Base-by-base conservation (phyloP, 495 filamentous ascomycete genomes). In the Chaetomium tenue region DNA sequence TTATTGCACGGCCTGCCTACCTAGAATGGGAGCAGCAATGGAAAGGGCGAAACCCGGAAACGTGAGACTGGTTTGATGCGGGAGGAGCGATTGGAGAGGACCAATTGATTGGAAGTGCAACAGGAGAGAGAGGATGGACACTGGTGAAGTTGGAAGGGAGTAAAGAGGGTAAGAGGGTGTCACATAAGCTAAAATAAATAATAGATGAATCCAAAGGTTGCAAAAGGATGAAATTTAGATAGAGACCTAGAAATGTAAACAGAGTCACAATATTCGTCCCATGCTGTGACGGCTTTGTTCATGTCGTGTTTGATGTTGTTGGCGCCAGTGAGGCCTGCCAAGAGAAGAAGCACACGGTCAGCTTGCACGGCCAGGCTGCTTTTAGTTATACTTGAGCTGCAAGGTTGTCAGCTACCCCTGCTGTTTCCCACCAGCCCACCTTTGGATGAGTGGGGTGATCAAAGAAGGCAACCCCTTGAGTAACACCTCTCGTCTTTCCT, bases 261-360 rank as follows among this genome's bases (percentile, higher is more conserved):
- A 20, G n/a, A 48, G 40, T 47, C 57, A 28, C 3, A 30, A 30
- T 2, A 30, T 30, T 3, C 8, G 25, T 44, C 5, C 16, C 16
- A 11, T n/a, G 13, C 11, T 20, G 12, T 39, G 44, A 20, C 51
- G 58, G 40, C 58, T 60, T 50, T 33, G 44, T 60, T 60, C 22
- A 44, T 5, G 54, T 39, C 33, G 22, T 57, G 57, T 47, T 59
- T 48, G 57, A 33, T 33, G 44, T 20, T 59, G 18, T 26, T 33
- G 57, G 13, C 47, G 58, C 23, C 25, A 47, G 15, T 30, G 37
- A 44, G 63, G 26, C 53, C 33, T 54, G 63, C 59, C 67, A 66
- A 69, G 64, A 23, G 44, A 22, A 22, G 5, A 46, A 64, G 61
- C 44, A 51, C 61, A 48, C 28, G 28, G 28, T 30, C 37, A 58